A percentile compares a stretch with the other conserved stretches of the same genome.
Evolutionary conservation across 148 eudicot species (phyloP).

Genomic region (Vaccinium macrocarpon): DNA sequence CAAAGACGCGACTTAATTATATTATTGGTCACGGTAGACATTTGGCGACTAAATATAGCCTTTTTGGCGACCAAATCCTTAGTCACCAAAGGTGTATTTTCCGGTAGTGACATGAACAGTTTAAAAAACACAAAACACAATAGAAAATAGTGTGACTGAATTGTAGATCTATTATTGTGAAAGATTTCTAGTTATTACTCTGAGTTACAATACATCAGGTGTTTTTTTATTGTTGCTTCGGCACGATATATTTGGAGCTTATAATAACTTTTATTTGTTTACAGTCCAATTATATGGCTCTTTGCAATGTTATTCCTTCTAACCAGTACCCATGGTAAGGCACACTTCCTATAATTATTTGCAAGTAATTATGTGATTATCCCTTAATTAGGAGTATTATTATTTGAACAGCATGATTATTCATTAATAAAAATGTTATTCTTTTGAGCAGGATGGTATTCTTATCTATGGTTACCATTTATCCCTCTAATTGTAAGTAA

Average conservation of each 20-base stretch:
- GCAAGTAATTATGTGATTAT: background rate
- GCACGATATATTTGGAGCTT: background rate
- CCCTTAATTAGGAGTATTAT: no score
- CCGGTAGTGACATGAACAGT: no score
- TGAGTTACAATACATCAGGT: no score
- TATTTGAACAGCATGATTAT: background rate
- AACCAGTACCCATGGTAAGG: slow-evolving; percentile 45
- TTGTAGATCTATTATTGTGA: background rate
- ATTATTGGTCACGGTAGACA: no score
- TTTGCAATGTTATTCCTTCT: slow-evolving; percentile 46
- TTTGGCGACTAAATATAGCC: no score
- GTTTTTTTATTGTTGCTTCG: background rate
- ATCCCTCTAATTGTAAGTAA: slow-evolving; percentile 45
- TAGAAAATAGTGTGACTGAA: background rate
- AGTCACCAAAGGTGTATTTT: no score
- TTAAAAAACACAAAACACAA: no score
- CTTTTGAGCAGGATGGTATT: slow-evolving; percentile 23
- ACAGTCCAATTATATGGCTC: slow-evolving; percentile 55
- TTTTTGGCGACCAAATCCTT: no score
- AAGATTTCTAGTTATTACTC: no score
- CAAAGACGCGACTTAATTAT: no score
- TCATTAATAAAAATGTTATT: background rate
- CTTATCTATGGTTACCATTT: slow-evolving; percentile 53
- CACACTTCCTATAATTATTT: no score
- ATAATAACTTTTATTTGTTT: background rate